phyloP scores from a whole-genome alignment of 129 eudicot species.

The sunflower (Helianthus annuus) region HanXRQr2.0-SUNRISE NC_035437.2:123306486-123306985 shows the following conservation, averaged over 20 bases:
- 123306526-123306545: too few species aligned
- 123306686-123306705: slow-evolving; percentile 86
- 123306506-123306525: too few species aligned
- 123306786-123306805: slow-evolving; percentile 65
- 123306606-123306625: too few species aligned
- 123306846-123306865: neutral
- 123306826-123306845: neutral
- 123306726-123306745: slow-evolving; percentile 78
- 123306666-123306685: slow-evolving; percentile 28
- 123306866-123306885: slow-evolving; percentile 94
- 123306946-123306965: slow-evolving; percentile 21
- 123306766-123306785: slow-evolving; percentile 78
- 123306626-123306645: too few species aligned
- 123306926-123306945: slow-evolving; percentile 82
- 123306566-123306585: too few species aligned
- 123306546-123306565: too few species aligned
- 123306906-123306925: slow-evolving; percentile 77
- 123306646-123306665: neutral
- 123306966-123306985: neutral
- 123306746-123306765: slow-evolving; percentile 93
- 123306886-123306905: slow-evolving; percentile 87
- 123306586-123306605: too few species aligned
- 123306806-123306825: neutral
- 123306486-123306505: too few species aligned
- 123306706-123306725: slow-evolving; percentile 78